These are phyloP conservation scores for Cucurbita argyrosperma DNA, from an alignment of 306 rosid genomes.

Conservation along the genomic window DNA sequence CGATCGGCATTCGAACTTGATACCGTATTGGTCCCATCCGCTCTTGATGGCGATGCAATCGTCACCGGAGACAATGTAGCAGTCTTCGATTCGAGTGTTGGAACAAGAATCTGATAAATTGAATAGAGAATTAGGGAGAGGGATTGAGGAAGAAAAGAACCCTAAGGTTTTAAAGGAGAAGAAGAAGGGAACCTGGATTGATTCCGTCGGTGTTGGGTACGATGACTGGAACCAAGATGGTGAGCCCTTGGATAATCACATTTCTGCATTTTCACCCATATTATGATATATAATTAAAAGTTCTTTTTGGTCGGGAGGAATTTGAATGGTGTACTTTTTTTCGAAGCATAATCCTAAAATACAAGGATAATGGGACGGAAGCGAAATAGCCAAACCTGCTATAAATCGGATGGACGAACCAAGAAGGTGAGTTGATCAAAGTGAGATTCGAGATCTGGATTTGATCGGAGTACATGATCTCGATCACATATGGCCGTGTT, in stretches of 20 bases:
- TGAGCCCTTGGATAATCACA: slow-evolving; percentile 30
- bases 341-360: too few relatives aligned
- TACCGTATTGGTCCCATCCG: slow-evolving; percentile 60
- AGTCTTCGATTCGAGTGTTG: slow-evolving; percentile 35
- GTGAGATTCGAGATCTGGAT: slow-evolving; percentile 56
- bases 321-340: too few relatives aligned
- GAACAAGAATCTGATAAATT: slow-evolving; percentile 41
- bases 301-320: too few relatives aligned
- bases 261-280: slow-evolving; percentile 17
- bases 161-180: neutral
- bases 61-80: slow-evolving; percentile 58
- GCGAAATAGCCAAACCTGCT: slow-evolving; percentile 24
- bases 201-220: slow-evolving; percentile 76
- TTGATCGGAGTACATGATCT: slow-evolving; percentile 39
- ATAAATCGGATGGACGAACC: slow-evolving; percentile 67
- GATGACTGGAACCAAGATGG: slow-evolving; percentile 50
- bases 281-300: too few relatives aligned
- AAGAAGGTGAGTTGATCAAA: slow-evolving; percentile 55
- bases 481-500: slow-evolving; percentile 57
- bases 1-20: slow-evolving; percentile 40
- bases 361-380: too few relatives aligned
- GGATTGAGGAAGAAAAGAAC: neutral
- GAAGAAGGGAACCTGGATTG: slow-evolving; percentile 27
- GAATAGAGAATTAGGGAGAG: neutral
- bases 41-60: slow-evolving; percentile 60